These are phyloP conservation scores for Cryptococcus sp. DNA, from an alignment of 1,284 basidiomycete species.

Conservation along the genomic window DNA sequence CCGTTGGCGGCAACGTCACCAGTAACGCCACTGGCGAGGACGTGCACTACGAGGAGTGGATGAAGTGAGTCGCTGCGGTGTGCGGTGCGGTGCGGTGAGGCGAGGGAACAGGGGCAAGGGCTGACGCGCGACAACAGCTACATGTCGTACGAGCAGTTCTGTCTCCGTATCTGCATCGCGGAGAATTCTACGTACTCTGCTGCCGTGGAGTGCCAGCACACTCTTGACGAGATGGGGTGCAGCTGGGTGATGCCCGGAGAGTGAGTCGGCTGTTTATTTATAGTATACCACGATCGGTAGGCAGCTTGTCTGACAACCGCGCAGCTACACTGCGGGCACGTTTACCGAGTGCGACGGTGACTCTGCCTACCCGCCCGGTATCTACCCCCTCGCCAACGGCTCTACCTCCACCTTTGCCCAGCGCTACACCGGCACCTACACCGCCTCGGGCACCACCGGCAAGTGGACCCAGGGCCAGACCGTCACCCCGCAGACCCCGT, in stretches of 20 bases:
- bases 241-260: constrained; percentile 52
- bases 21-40: constrained; percentile 53
- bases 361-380: constrained; percentile 48
- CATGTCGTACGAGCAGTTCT: constrained; percentile 50
- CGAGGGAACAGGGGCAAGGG: neutral
- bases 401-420: constrained; percentile 50
- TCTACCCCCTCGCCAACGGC: constrained; percentile 45
- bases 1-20: constrained; percentile 55
- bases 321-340: constrained; percentile 48
- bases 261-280: constrained; percentile 13
- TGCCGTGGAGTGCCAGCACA: constrained; percentile 46
- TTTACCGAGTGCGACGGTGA: constrained; percentile 51
- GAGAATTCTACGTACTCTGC: constrained; percentile 46
- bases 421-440: constrained; percentile 50
- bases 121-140: constrained; percentile 32
- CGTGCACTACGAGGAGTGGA: constrained; percentile 56
- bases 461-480: constrained; percentile 46
- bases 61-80: constrained; percentile 15
- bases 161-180: constrained; percentile 50
- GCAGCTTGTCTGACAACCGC: neutral
- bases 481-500: constrained; percentile 42
- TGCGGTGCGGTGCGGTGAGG: no score
- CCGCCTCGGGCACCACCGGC: constrained; percentile 23
- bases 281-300: no score
- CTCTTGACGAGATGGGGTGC: constrained; percentile 52